Conservation (phyloP, 2,329 filamentous ascomycete genomes). For the Cryphonectria radicalis region DNA sequence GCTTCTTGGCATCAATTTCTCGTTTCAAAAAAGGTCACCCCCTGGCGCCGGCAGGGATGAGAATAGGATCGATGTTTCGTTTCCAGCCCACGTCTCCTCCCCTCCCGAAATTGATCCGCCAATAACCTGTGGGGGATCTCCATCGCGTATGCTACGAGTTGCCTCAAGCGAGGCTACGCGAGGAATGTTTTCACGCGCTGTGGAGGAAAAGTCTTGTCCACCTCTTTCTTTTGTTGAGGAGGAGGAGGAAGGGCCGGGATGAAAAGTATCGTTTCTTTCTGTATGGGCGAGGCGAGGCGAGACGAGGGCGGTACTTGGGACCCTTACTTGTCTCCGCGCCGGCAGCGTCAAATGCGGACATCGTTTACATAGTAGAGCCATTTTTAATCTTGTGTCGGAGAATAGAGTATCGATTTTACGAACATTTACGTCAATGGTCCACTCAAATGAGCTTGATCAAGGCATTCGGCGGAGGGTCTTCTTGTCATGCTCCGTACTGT, state of each 20-base stretch:
- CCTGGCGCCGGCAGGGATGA: not conserved
- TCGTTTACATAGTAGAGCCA: not conserved
- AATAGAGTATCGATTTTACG: not conserved
- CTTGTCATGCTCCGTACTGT: not conserved
- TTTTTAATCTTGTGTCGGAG: slow-evolving; percentile 6
- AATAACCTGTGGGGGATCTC: slow-evolving; percentile 3
- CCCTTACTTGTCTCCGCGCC: not conserved
- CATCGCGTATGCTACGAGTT: not conserved
- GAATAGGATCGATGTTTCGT: slow-evolving; percentile 5
- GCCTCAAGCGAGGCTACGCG: not conserved
- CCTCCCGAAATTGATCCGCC: slow-evolving; percentile 1
- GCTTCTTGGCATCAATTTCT: not conserved
- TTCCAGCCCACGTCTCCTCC: not conserved
- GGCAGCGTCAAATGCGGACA: not conserved
- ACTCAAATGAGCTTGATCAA: not conserved
- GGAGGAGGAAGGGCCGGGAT: not conserved
- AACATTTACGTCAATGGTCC: not conserved
- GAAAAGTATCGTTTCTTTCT: not conserved
- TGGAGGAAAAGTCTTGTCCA: not conserved
- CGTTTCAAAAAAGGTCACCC: not conserved
- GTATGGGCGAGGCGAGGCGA: not conserved
- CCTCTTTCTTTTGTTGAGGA: not conserved
- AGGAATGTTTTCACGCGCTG: not conserved
- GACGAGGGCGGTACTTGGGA: too few relatives aligned
- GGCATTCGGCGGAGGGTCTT: not conserved